These are phyloP conservation scores for Centella asiatica DNA, from an alignment of 129 eudicot genomes.

Conservation along the genomic window DNA sequence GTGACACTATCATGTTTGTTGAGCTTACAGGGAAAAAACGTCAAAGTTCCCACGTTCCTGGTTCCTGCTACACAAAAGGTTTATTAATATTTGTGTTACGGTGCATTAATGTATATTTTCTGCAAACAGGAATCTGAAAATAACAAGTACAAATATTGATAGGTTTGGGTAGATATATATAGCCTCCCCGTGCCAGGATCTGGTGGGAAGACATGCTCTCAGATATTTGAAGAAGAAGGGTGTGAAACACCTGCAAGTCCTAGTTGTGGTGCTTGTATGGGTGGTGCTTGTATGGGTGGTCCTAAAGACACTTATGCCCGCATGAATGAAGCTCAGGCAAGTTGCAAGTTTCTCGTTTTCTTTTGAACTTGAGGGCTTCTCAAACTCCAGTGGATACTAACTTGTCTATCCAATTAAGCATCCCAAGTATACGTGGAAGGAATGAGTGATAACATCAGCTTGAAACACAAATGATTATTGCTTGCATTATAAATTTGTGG, in stretches of 20 bases:
- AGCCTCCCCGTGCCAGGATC: constrained; percentile 93
- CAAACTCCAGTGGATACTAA: too few species aligned
- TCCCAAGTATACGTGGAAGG: too few species aligned
- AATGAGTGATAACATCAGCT: too few species aligned
- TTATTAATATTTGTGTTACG: not conserved
- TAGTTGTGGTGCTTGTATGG: constrained; percentile 93
- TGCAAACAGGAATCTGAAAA: not conserved
- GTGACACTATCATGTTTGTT: constrained; percentile 6
- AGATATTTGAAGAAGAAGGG: constrained; percentile 96
- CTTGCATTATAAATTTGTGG: not conserved
- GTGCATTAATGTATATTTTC: not conserved
- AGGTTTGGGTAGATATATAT: constrained; percentile 97
- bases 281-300: constrained; percentile 97
- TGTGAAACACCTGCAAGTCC: constrained; percentile 96
- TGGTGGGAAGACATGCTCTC: constrained; percentile 96
- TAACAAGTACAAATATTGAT: not conserved
- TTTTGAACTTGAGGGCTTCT: too few species aligned
- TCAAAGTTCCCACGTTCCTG: constrained; percentile 92
- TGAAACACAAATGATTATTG: not conserved
- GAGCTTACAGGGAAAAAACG: constrained; percentile 71
- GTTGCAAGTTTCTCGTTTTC: constrained; percentile 22
- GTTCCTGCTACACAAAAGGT: constrained; percentile 99
- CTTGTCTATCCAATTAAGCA: too few species aligned
- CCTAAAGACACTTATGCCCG: constrained; percentile 95
- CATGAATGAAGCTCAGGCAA: constrained; percentile 85